Base-by-base conservation (phyloP, 2,329 filamentous ascomycete species). In the Cadophora sp. region DNA sequence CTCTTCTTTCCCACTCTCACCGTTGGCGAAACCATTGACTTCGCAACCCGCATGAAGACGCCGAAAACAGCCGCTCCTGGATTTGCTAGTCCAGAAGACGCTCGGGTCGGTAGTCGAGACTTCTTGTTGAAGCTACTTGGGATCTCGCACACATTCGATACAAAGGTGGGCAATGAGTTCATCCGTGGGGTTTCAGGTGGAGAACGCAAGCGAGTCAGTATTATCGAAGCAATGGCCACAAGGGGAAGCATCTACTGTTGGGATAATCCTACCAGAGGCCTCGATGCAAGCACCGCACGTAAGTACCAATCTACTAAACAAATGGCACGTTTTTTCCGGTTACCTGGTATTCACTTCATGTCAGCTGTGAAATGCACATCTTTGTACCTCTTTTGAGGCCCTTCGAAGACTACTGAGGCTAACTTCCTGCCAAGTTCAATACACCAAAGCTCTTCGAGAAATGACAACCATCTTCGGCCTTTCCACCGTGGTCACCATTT, bases 241-340 rank as follows among this genome's bases (percentile, higher is more conserved):
- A 68, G 72, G 18, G 75, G 45, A 11, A 48, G 45, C n/a, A 82
- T 92, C 1, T 86, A 84, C 59, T 89, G 86, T 76, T 91, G 88
- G 88, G 89, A 91, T 68, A 91, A 91, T 75, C 85, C 83, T 9
- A 91, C 89, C 0, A 79, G 88, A 66, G 89, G 89, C 59, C 79
- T 91, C 0, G 89, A 91, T 73, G 88, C 88, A 0, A 88, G 84
- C 72, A 90, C 86, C 4, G 89, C 88, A 93, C 70, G 83, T 94
- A 41, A 89, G 62, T 90, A 48, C 36, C 36, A 39, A 4, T 39
- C 36, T 39, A 11, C 11, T 9, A 6, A 8, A 4, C 6, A 11
- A 9, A 39, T 2, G 36, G 7, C 36, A 9, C 36, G 2, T 39
- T 39, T n/a, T n/a, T n/a, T n/a, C n/a, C n/a, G n/a, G n/a, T n/a